These are phyloP conservation scores for Ganoderma sinense DNA, from an alignment of 1,284 basidiomycete genomes.

Conservation along the genomic window DNA sequence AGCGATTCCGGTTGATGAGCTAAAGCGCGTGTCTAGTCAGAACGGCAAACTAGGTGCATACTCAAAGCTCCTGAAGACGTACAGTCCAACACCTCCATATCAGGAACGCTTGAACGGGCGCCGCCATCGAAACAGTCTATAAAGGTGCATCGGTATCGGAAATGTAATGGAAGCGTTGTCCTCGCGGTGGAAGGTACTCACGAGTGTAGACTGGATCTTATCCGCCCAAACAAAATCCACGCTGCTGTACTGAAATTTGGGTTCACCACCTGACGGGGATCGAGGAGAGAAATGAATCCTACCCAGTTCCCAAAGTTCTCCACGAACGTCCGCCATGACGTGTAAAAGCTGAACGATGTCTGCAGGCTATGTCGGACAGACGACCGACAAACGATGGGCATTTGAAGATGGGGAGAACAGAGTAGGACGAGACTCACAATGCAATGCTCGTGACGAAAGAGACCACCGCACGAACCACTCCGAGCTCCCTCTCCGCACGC, in stretches of 20 bases:
- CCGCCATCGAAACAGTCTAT: slow-evolving; percentile 39
- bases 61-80: slow-evolving; percentile 4
- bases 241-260: slow-evolving; percentile 21
- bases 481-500: slow-evolving; percentile 32
- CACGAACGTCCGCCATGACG: slow-evolving; percentile 37
- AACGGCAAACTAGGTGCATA: neutral
- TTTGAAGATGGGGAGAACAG: neutral
- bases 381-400: neutral
- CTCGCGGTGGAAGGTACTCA: slow-evolving; percentile 14
- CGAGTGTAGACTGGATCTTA: slow-evolving; percentile 36
- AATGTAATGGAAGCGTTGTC: neutral
- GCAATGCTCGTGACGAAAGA: slow-evolving; percentile 33
- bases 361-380: slow-evolving; percentile 31
- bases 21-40: slow-evolving; percentile 9
- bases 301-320: slow-evolving; percentile 36
- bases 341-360: slow-evolving; percentile 35
- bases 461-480: slow-evolving; percentile 33
- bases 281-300: neutral
- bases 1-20: slow-evolving; percentile 32
- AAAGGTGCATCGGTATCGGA: neutral
- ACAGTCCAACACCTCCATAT: slow-evolving; percentile 44
- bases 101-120: slow-evolving; percentile 41
- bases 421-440: slow-evolving; percentile 28
- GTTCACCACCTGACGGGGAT: neutral
- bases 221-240: slow-evolving; percentile 37